A percentile compares a stretch with the other conserved stretches of the same genome.
Conservation (phyloP, 1,284 basidiomycete genomes). For the Cutaneotrichosporon cavernicola region DNA sequence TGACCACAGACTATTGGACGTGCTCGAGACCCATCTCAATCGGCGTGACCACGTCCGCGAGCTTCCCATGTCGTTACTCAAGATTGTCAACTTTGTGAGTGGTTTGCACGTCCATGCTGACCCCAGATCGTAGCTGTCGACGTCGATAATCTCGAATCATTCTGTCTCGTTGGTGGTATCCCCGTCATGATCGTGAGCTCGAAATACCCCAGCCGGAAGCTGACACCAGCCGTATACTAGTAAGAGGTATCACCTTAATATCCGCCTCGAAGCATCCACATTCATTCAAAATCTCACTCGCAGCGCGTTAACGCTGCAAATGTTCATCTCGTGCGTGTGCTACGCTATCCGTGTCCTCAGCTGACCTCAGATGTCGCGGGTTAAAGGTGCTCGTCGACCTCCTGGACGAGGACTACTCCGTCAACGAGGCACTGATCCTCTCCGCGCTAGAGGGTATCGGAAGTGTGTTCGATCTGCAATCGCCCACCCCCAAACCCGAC, state of each 20-base stretch:
- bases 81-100: constrained; percentile 82
- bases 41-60: constrained; percentile 59
- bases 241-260: constrained; percentile 89
- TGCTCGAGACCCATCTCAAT: constrained; percentile 72
- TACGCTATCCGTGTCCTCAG: not conserved
- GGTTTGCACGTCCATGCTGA: constrained; percentile 4
- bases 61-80: constrained; percentile 76
- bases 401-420: constrained; percentile 90
- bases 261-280: constrained; percentile 88
- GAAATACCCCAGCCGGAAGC: not conserved
- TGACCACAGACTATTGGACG: constrained; percentile 67
- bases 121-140: constrained; percentile 79
- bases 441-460: constrained; percentile 92
- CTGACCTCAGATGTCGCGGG: constrained; percentile 71
- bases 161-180: constrained; percentile 90
- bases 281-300: constrained; percentile 90
- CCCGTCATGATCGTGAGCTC: constrained; percentile 80
- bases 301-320: constrained; percentile 88
- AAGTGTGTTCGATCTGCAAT: constrained; percentile 87
- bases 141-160: constrained; percentile 83
- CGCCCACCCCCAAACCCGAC: constrained; percentile 93
- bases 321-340: constrained; percentile 85
- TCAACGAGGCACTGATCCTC: constrained; percentile 84
- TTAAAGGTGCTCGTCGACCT: constrained; percentile 91
- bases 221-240: constrained; percentile 70